Base-by-base conservation (phyloP, 2,329 filamentous ascomycete genomes). In the Colletotrichum graminicola region DNA sequence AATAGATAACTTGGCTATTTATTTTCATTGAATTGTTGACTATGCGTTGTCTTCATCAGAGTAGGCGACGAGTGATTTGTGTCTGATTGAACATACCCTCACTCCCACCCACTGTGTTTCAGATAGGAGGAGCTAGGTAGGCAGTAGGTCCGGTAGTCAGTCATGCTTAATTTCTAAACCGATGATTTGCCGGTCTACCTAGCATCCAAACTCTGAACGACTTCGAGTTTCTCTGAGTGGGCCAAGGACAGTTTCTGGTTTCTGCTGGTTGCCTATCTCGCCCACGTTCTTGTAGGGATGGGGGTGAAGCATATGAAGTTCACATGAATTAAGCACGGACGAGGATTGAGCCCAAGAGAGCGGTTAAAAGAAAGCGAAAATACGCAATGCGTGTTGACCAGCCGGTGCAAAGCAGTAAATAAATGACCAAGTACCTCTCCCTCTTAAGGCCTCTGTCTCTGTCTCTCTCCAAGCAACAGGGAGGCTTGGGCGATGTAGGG, bases 161-260 rank as follows among this genome's bases (percentile, higher is more conserved):
- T 7, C 21, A 51, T 18, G 14, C 32, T 34, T 51, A 14, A 29
- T 21, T 49, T 23, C 2, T 6, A 39, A 16, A 29, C 23, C 14
- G n/a, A n/a, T 55, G 23, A 39, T 55, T 64, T 68, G 39, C 45
- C 18, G 43, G n/a, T 72, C 65, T 69, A 64, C 49, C 49, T 45
- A n/a, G 49, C 7, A 23, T 63, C 26, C 26, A 60, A 59, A 54
- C 34, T n/a, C 29, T 49, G 29, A 59, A 72, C 21, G 12, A 72
- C 52, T 72, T 59, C 69, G 49, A 34, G 32, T 69, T 21, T 54
- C 54, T 56, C 54, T 61, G n/a, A 54, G 60, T 69, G 63, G 51
- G 65, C 65, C 54, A 64, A 72, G 29, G 65, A 51, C 14, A 52
- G 59, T 67, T 49, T 36, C 41, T 54, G 52, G 45, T 57, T 41